phyloP scores from a whole-genome alignment of 208 protist genomes.

The Trypanosoma avium region DNA sequence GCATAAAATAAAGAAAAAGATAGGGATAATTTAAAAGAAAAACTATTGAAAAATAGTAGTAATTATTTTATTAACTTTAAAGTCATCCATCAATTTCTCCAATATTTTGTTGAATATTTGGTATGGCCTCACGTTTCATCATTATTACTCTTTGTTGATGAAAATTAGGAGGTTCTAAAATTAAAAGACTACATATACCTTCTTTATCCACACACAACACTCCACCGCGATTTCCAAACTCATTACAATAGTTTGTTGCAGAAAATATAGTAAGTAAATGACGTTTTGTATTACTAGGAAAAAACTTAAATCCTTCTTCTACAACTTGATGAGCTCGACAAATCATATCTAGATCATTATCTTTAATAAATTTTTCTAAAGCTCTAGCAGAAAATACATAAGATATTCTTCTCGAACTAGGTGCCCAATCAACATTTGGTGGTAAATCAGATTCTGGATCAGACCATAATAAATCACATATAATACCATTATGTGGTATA shows the following conservation, averaged over 20 bases:
- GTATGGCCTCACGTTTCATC: constrained; percentile 45
- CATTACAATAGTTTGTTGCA: constrained; percentile 99
- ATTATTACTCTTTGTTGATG: constrained; percentile 72
- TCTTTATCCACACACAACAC: constrained; percentile 97
- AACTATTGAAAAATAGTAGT: not conserved
- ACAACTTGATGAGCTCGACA: constrained; percentile 99
- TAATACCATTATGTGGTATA: constrained; percentile 96
- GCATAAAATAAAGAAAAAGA: not conserved
- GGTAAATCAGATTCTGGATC: constrained; percentile 96
- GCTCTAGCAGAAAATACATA: constrained; percentile 97
- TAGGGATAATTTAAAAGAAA: not conserved
- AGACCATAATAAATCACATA: constrained; percentile 99
- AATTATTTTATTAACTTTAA: not conserved
- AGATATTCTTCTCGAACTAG: constrained; percentile 98
- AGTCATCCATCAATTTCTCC: constrained; percentile 14
- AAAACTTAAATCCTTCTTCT: constrained; percentile 99
- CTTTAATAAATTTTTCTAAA: constrained; percentile 95
- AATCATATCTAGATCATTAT: constrained; percentile 98
- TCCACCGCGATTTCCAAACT: constrained; percentile 99
- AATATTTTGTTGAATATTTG: constrained; percentile 9
- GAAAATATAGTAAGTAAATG: constrained; percentile 99
- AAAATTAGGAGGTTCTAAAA: constrained; percentile 85
- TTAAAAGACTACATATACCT: constrained; percentile 94
- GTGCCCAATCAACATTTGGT: constrained; percentile 94
- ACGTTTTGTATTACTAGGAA: constrained; percentile 93